A percentile compares a stretch with the other conserved stretches of the same genome.
phyloP scores from a whole-genome alignment of 352 stramenopile species.

The Globisporangium parvum region DNA sequence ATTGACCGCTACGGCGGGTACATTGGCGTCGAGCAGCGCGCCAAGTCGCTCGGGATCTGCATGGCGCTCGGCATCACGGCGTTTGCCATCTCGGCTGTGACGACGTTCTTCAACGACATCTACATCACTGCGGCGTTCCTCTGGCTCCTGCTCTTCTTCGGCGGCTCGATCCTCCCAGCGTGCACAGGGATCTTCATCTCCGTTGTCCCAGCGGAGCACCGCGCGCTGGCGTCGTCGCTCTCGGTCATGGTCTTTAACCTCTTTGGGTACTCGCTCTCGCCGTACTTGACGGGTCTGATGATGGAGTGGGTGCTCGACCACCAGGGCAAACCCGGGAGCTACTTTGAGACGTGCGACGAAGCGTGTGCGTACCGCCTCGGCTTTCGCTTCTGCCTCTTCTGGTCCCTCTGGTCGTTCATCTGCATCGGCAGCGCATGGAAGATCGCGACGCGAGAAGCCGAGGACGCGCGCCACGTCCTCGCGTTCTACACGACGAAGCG shows the following conservation, averaged over 20 bases:
- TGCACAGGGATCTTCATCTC: slow-evolving; percentile 86
- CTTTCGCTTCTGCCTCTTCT: slow-evolving; percentile 79
- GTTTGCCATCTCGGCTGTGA: slow-evolving; percentile 55
- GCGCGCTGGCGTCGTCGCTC: slow-evolving; percentile 70
- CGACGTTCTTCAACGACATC: slow-evolving; percentile 77
- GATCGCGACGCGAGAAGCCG: slow-evolving; percentile 41
- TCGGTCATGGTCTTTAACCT: slow-evolving; percentile 84
- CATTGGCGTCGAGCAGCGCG: slow-evolving; percentile 66
- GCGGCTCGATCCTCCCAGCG: slow-evolving; percentile 68
- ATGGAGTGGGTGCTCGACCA: slow-evolving; percentile 78
- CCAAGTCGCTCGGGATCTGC: slow-evolving; percentile 69
- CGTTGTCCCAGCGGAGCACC: slow-evolving; percentile 65
- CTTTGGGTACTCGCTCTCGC: slow-evolving; percentile 71
- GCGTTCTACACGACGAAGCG: slow-evolving; percentile 42
- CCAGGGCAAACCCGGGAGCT: slow-evolving; percentile 45
- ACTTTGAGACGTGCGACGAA: slow-evolving; percentile 74
- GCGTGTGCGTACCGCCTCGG: slow-evolving; percentile 74
- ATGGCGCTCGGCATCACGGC: slow-evolving; percentile 68
- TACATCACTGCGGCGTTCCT: slow-evolving; percentile 69
- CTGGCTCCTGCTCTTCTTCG: slow-evolving; percentile 81
- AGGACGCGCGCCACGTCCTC: slow-evolving; percentile 48
- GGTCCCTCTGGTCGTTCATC: slow-evolving; percentile 74
- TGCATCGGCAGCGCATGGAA: slow-evolving; percentile 59
- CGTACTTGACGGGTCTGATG: slow-evolving; percentile 69
- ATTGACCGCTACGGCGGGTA: slow-evolving; percentile 77